Evolutionary conservation across 208 protist genomes (phyloP), one percentile per base, ranked within the genome.

Genomic region (Porcisia hertigi): DNA sequence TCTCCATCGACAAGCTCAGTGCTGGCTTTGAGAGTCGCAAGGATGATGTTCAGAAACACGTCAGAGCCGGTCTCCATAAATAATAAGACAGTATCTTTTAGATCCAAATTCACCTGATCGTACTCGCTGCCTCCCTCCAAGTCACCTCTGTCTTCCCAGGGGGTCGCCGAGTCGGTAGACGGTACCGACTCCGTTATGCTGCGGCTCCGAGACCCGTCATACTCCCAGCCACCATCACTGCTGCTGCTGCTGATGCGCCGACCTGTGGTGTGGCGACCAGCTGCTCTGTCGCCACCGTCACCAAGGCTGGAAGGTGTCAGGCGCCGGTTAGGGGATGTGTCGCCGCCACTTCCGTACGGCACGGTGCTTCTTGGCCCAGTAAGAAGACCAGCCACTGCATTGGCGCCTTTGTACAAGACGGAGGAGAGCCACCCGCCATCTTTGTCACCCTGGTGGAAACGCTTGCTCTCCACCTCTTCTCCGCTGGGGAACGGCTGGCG

Each of bases 11-110:
- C 84, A 6, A 72, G 64, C 69, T 88, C 80, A 18, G 84, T 83
- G 43, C 82, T 87, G 59, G 81, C 80, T 74, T 90, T 87, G 25
- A 97, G 81, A 9, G 93, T 89, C n/a, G 89, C 93, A 53, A 94
- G 83, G 59, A 97, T 95, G 59, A 97, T 94, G 75, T 93, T 91
- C 79, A 93, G 85, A 71, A 92, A 94, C 14, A 94, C 81, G 36
- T 93, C 86, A 41, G 79, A 82, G 41, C 86, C 85, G 34, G 89
- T 94, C 45, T 90, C 82, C 63, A 84, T 81, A 71, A 93, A 97
- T 34, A 94, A 85, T 41, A 92, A 77, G 43, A 97, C 84, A 5
- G 84, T 88, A 63, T 94, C 86, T 18, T 86, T 84, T 39, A 97
- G 82, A 74, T 95, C 85, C n/a, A 97, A 79, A n/a, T 81, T 76